Percentiles rank a stretch among this genome's conserved stretches.
phyloP scores from a whole-genome alignment of 768 basidiomycete genomes.

The Boletus tomentosulus region DNA sequence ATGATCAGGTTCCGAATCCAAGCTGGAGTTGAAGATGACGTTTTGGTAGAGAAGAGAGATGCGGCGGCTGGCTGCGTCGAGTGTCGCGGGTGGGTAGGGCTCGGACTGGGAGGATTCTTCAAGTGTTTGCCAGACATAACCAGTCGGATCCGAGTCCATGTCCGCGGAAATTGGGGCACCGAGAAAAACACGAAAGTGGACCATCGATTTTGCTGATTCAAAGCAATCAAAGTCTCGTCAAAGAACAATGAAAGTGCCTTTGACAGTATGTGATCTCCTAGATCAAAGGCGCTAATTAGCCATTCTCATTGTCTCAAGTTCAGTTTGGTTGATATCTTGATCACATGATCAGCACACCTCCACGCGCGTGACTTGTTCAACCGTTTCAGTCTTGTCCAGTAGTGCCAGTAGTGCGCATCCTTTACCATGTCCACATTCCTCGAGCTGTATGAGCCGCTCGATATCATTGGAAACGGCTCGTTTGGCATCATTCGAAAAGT shows the following conservation, averaged over 20 bases:
- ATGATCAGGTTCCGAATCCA: constrained; percentile 27
- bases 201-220: constrained; percentile 13
- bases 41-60: constrained; percentile 71
- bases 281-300: no score
- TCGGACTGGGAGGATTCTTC: constrained; percentile 19
- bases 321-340: no score
- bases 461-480: constrained; percentile 93
- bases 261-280: no score
- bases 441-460: constrained; percentile 80
- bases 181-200: constrained; percentile 47
- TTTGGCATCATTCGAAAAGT: constrained; percentile 99
- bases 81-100: constrained; percentile 42
- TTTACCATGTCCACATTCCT: constrained; percentile 41
- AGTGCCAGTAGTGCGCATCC: background rate
- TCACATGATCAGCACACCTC: constrained; percentile 22
- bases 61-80: constrained; percentile 64
- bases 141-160: constrained; percentile 30
- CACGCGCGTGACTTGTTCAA: constrained; percentile 26
- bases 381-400: constrained; percentile 23
- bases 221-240: no score
- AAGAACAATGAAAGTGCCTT: background rate
- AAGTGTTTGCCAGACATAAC: constrained; percentile 46
- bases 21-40: constrained; percentile 54
- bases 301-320: no score
- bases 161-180: constrained; percentile 41